Conservation (phyloP, 2,329 filamentous ascomycete species). For the Pseudogymnoascus sp. region DNA sequence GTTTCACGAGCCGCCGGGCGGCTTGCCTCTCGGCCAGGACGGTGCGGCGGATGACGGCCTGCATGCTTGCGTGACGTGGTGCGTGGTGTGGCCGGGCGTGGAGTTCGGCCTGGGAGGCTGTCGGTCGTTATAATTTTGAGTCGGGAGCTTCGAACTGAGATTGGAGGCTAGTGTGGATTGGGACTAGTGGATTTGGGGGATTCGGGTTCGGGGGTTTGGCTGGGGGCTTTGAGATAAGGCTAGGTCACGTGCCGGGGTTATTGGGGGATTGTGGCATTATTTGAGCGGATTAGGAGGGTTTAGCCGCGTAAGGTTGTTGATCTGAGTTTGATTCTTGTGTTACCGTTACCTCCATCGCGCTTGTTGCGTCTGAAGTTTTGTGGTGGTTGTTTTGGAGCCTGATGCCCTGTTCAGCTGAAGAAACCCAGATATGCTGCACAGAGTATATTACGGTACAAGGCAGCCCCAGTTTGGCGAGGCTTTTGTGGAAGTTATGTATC, state of each 20-base stretch:
- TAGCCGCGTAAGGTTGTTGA: neutral
- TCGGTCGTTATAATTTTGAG: neutral
- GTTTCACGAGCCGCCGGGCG: conserved; percentile 35
- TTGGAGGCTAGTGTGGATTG: conserved; percentile 5
- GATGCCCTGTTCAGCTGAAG: neutral
- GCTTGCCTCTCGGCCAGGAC: conserved; percentile 59
- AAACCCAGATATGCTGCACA: neutral
- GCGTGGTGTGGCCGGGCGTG: conserved; percentile 7
- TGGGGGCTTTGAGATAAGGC: neutral
- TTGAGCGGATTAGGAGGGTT: neutral
- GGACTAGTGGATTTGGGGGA: neutral
- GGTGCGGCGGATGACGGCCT: conserved; percentile 61
- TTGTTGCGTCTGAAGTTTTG: neutral
- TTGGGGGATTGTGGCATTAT: neutral
- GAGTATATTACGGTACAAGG: neutral
- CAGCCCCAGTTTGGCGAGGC: neutral
- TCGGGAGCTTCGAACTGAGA: neutral
- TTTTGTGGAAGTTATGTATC: neutral
- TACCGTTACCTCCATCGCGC: neutral
- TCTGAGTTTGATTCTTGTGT: neutral
- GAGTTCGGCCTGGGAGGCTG: neutral
- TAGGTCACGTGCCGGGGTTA: neutral
- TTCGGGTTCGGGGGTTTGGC: neutral
- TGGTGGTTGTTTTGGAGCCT: neutral
- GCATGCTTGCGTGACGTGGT: conserved; percentile 41